Evolutionary conservation across 768 basidiomycete species (phyloP).

Genomic region (Amanita pseudoporphyria): DNA sequence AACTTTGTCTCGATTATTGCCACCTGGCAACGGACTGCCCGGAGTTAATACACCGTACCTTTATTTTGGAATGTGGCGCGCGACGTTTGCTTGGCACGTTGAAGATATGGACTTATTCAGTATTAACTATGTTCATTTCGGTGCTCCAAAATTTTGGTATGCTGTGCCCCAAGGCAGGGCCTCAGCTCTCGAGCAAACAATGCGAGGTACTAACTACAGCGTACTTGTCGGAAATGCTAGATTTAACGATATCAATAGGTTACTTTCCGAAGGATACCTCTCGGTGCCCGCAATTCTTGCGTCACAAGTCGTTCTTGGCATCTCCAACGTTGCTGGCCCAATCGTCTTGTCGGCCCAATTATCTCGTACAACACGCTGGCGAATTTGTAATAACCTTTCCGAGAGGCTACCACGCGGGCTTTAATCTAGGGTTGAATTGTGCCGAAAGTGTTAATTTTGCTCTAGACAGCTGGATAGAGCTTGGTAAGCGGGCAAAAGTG

Average conservation of each 20-base stretch:
- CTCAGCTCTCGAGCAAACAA: constrained; percentile 73
- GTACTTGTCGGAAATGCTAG: constrained; percentile 1
- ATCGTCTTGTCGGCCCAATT: constrained; percentile 73
- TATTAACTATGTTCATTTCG: constrained; percentile 99
- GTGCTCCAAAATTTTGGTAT: constrained; percentile 97
- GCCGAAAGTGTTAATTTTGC: constrained; percentile 98
- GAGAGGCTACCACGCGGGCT: constrained; percentile 92
- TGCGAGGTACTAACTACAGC: constrained; percentile 53
- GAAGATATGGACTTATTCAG: constrained; percentile 99
- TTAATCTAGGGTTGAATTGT: constrained; percentile 94
- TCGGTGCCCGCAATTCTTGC: constrained; percentile 85
- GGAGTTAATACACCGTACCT: constrained; percentile 97
- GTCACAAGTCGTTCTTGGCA: constrained; percentile 93
- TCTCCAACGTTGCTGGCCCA: constrained; percentile 79
- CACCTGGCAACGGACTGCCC: constrained; percentile 61
- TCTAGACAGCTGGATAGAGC: constrained; percentile 85
- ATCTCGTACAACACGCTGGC: constrained; percentile 85
- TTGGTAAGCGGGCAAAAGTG: constrained; percentile 72
- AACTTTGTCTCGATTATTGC: constrained; percentile 71
- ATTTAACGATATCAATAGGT: constrained; percentile 31
- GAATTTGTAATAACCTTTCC: constrained; percentile 97
- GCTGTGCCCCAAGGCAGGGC: constrained; percentile 86
- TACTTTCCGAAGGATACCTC: constrained; percentile 86
- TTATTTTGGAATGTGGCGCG: constrained; percentile 99
- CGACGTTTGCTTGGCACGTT: constrained; percentile 98